Evolutionary conservation across 2,329 filamentous ascomycete genomes (phyloP), one percentile per base, ranked within the genome.

Genomic region (Sclerotinia borealis): DNA sequence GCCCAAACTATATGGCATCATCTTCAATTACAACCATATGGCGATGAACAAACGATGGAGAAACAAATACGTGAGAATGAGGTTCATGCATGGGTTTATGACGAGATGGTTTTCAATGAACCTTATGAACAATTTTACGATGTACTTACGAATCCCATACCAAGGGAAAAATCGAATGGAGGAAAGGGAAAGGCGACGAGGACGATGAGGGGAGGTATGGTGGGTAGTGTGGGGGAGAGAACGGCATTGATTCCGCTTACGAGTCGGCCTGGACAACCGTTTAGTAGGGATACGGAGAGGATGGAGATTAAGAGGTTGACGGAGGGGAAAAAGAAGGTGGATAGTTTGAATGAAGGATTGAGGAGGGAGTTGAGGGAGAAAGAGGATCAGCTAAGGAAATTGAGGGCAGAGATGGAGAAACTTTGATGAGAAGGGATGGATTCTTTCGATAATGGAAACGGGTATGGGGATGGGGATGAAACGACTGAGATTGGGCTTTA

Each of bases 61-160:
- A 66, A 84, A 81, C 84, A 76, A 81, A 65, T 76, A 73, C 60
- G 85, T 79, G 76, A 84, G 78, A 78, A 85, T 68, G 82, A 88
- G 72, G 87, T 98, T 50, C 80, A 88, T 37, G 85, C 87, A 58
- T 93, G 95, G 83, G 88, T 86, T 64, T 92, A 97, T 74, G 95
- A 99, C 76, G 92, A 96, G 73, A 89, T 98, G 68, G 84, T 98
- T 56, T 99, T 99, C 82, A 98, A 96, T 78, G 95, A 99, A 76
- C 95, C 95, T 0, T 95, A 92, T 71, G 91, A 96, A 76, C 85
- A 90, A 51, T 93, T 99, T 73, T 97, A 91, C 77, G 91, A 96
- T 67, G 81, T 91, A 34, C 81, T 99, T 66, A 98, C 92, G 2
- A 85, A 87, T 31, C 85, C 83, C 66, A 80, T 77, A 72, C 76